Evolutionary conservation across 495 filamentous ascomycete genomes (phyloP).

Genomic region (Glutinoglossum americanum): DNA sequence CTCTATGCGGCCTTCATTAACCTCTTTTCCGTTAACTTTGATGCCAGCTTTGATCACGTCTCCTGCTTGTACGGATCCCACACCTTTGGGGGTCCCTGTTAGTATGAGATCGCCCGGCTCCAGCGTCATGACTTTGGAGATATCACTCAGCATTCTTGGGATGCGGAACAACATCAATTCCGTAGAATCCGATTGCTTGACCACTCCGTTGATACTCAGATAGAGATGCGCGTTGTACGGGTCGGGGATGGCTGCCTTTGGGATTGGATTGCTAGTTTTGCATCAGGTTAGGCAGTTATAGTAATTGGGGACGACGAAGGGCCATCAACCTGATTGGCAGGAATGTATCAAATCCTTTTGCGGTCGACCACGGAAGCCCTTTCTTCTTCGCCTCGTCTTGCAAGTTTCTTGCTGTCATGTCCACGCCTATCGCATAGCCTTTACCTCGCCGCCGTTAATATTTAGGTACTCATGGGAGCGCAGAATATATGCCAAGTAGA

Average conservation of each 20-base stretch:
- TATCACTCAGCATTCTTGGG: constrained; percentile 69
- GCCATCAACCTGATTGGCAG: constrained; percentile 34
- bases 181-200: constrained; percentile 66
- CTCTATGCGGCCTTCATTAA: constrained; percentile 72
- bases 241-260: constrained; percentile 56
- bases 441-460: neutral
- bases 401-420: constrained; percentile 84
- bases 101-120: constrained; percentile 81
- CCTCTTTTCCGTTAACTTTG: constrained; percentile 57
- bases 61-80: constrained; percentile 63
- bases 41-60: constrained; percentile 81
- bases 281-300: constrained; percentile 7
- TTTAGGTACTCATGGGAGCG: neutral
- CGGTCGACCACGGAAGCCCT: constrained; percentile 86
- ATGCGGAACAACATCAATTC: constrained; percentile 81
- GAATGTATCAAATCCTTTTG: constrained; percentile 96
- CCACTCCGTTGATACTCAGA: constrained; percentile 52
- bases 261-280: constrained; percentile 23
- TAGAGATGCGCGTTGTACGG: constrained; percentile 75
- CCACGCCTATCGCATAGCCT: constrained; percentile 73
- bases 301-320: constrained; percentile 21
- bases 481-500: neutral
- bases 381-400: constrained; percentile 94
- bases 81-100: constrained; percentile 92
- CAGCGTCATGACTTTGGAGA: constrained; percentile 82